These are phyloP conservation scores for Fusarium bactridioides DNA, from an alignment of 2,329 filamentous ascomycete species.

Conservation along the genomic window DNA sequence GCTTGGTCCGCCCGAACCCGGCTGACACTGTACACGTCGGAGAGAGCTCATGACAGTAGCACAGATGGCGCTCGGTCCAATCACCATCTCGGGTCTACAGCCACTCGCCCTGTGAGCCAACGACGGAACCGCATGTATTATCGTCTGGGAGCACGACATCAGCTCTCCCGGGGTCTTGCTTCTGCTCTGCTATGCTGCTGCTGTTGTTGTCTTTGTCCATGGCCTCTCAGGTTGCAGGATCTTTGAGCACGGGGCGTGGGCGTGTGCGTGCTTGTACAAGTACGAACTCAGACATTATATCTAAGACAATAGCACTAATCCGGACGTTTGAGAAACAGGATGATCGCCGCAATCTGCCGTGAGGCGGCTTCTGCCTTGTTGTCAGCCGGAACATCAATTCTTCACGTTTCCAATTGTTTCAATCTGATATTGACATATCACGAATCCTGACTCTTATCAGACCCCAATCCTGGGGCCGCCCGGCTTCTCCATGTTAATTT, in stretches of 20 bases:
- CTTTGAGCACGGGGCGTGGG: constrained; percentile 22
- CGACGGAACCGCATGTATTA: constrained; percentile 35
- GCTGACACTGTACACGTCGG: constrained; percentile 36
- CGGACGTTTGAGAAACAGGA: constrained; percentile 17
- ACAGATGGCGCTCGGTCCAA: constrained; percentile 32
- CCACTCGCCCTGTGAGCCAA: constrained; percentile 41
- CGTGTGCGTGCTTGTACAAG: background rate
- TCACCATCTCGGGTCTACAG: constrained; percentile 11
- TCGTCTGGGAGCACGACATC: constrained; percentile 36
- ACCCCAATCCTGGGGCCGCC: background rate
- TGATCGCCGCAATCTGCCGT: constrained; percentile 2
- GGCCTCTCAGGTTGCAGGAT: constrained; percentile 29
- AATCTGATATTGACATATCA: background rate
- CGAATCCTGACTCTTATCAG: background rate
- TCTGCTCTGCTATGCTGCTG: background rate
- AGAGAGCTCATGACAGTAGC: constrained; percentile 19
- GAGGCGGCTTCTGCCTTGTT: background rate
- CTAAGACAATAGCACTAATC: constrained; percentile 27
- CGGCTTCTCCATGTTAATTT: background rate
- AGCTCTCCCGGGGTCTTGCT: constrained; percentile 26
- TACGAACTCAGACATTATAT: constrained; percentile 33
- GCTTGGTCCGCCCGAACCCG: constrained; percentile 37
- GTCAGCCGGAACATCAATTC: background rate
- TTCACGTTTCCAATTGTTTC: background rate
- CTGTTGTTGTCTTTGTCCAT: background rate